Percentiles rank a stretch among this genome's conserved stretches.
These are phyloP conservation scores for Croton laevigatus DNA, from an alignment of 441 rosid species.

Conservation along the genomic window DNA sequence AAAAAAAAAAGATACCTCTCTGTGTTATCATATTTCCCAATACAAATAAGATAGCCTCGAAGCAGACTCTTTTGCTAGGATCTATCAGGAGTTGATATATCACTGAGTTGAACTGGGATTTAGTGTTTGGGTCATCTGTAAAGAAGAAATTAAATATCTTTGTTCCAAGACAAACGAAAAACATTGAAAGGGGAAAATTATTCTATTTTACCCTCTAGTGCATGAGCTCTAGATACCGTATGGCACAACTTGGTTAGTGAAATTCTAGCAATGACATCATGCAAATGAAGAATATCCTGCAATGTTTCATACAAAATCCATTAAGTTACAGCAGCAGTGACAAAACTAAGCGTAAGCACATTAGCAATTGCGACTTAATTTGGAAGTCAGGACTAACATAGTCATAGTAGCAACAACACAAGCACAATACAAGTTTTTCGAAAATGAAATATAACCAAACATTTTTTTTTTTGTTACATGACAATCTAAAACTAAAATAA, in stretches of 20 bases:
- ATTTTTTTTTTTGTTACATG: neutral
- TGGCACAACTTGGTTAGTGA: constrained; percentile 94
- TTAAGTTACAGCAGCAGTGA: constrained; percentile 24
- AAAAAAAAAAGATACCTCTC: constrained; percentile 63
- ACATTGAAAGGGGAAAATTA: constrained; percentile 3
- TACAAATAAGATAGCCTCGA: constrained; percentile 90
- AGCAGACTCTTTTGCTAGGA: constrained; percentile 99
- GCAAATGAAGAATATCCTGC: constrained; percentile 99
- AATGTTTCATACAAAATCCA: constrained; percentile 45
- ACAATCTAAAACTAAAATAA: neutral
- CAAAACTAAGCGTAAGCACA: too few relatives aligned
- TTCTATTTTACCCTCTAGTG: constrained; percentile 74
- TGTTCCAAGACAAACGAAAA: constrained; percentile 17
- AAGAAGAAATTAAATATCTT: constrained; percentile 28
- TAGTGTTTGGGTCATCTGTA: constrained; percentile 88
- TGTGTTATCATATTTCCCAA: constrained; percentile 69
- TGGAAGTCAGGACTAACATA: neutral
- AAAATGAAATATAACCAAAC: neutral
- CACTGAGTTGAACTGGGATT: constrained; percentile 89
- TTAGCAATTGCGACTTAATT: constrained; percentile 4
- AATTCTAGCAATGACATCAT: constrained; percentile 99
- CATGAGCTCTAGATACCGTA: constrained; percentile 84
- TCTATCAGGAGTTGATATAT: constrained; percentile 96
- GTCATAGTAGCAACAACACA: neutral
- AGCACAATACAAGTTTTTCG: neutral